Conservation (phyloP, 75 land plant species). For the Pinus taeda region DNA sequence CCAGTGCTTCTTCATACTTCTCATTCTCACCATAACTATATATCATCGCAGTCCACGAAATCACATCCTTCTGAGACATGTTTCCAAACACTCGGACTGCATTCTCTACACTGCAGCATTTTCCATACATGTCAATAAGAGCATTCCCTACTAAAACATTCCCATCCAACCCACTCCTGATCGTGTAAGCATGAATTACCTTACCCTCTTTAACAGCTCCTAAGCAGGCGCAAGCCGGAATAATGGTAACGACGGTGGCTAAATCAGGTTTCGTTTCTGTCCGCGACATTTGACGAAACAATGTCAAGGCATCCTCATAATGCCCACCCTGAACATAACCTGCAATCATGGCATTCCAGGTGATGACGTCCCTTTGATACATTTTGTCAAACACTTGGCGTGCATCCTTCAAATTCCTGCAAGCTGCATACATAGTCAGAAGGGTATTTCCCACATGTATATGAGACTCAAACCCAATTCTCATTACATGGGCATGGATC, state of each 20-base stretch:
- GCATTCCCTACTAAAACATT: conserved; percentile 49
- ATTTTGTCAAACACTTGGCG: conserved; percentile 9
- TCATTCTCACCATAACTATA: conserved; percentile 34
- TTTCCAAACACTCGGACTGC: conserved; percentile 37
- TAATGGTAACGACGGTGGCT: conserved; percentile 9
- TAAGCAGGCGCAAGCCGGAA: conserved; percentile 21
- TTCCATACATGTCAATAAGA: conserved; percentile 40
- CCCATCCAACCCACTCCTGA: conserved; percentile 12
- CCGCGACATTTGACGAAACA: conserved; percentile 19
- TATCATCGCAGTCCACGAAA: conserved; percentile 66
- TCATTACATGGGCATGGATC: conserved; percentile 1
- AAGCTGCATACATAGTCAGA: conserved; percentile 7
- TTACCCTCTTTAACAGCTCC: background rate
- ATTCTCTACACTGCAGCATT: conserved; percentile 22
- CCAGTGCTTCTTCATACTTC: conserved; percentile 24
- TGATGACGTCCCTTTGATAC: background rate
- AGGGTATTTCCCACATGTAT: conserved; percentile 15
- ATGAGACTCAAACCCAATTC: conserved; percentile 6
- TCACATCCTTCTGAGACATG: conserved; percentile 51
- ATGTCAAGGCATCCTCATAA: conserved; percentile 12
- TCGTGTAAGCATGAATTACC: conserved; percentile 9
- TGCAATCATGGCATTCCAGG: conserved; percentile 21
- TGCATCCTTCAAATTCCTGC: conserved; percentile 3
- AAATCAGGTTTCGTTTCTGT: conserved; percentile 13
- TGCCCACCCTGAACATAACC: conserved; percentile 13